Evolutionary conservation across 1,284 basidiomycete species (phyloP).

Genomic region (Fomes fomentarius): DNA sequence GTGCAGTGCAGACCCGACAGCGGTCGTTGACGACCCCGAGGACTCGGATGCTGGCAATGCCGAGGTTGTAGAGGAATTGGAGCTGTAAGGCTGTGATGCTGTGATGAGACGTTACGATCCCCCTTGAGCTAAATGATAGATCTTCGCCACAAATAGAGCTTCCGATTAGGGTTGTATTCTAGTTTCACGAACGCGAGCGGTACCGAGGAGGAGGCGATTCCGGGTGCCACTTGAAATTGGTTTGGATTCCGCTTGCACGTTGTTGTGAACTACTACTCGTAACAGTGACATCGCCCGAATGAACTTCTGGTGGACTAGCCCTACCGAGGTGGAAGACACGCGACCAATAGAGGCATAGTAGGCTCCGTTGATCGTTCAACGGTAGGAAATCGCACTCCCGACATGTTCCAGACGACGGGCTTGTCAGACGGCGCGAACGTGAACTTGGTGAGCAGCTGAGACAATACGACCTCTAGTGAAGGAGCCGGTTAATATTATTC

Average conservation of each 20-base stretch:
- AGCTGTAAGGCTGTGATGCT: slow-evolving; percentile 6
- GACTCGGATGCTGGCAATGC: slow-evolving; percentile 1
- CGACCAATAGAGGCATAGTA: slow-evolving; percentile 8
- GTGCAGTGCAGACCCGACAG: slow-evolving; percentile 13
- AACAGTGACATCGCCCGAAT: too few species aligned
- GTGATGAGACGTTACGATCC: background rate
- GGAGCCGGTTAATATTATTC: background rate
- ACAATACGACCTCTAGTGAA: slow-evolving; percentile 17
- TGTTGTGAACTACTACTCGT: too few species aligned
- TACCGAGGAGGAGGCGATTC: too few species aligned
- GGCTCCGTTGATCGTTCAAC: slow-evolving; percentile 4
- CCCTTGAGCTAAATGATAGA: too few species aligned
- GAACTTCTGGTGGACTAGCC: too few species aligned
- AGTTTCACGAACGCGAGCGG: too few species aligned
- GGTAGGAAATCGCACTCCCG: slow-evolving; percentile 4
- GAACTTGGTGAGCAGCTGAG: slow-evolving; percentile 8
- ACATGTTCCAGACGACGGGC: slow-evolving; percentile 5
- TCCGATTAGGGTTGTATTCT: background rate
- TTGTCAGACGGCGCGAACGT: slow-evolving; percentile 9
- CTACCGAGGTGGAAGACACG: too few species aligned
- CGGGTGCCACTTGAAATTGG: too few species aligned
- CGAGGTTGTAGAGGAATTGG: slow-evolving; percentile 12
- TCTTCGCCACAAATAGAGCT: too few species aligned
- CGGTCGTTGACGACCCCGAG: background rate
- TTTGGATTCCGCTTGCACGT: too few species aligned